Percentiles rank a stretch among this genome's conserved stretches.
Conservation (phyloP, 768 basidiomycete genomes). For the Phylloporus arenicola region DNA sequence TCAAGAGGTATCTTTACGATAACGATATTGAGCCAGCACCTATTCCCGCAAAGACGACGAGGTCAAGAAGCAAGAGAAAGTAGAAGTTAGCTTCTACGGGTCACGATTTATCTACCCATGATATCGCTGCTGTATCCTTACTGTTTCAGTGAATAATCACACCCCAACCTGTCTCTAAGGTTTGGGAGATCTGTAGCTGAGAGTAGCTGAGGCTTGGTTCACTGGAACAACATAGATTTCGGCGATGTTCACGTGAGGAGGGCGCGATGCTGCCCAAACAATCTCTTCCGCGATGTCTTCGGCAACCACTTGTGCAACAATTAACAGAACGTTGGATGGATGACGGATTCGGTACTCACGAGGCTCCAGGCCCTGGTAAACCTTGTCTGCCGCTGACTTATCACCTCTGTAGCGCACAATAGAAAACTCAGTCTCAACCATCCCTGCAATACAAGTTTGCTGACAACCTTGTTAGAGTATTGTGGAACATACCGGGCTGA, state of each 20-base stretch:
- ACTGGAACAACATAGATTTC: slow-evolving; percentile 74
- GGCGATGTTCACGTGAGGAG: slow-evolving; percentile 88
- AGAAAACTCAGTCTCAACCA: slow-evolving; percentile 93
- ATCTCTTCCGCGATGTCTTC: slow-evolving; percentile 96
- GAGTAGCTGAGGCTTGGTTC: slow-evolving; percentile 68
- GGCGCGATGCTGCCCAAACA: slow-evolving; percentile 91
- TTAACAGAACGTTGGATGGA: neutral
- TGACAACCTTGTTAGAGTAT: slow-evolving; percentile 1
- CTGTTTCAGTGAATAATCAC: slow-evolving; percentile 2
- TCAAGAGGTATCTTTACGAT: slow-evolving; percentile 80
- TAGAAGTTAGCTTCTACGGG: slow-evolving; percentile 24
- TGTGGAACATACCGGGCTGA: slow-evolving; percentile 62
- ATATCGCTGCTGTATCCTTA: slow-evolving; percentile 33
- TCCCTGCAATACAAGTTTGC: slow-evolving; percentile 38
- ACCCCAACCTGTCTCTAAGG: slow-evolving; percentile 3
- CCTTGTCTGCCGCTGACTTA: slow-evolving; percentile 72
- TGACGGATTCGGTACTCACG: slow-evolving; percentile 41
- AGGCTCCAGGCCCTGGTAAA: slow-evolving; percentile 86
- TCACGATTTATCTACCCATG: slow-evolving; percentile 13
- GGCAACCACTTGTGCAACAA: slow-evolving; percentile 52
- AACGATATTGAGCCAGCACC: slow-evolving; percentile 47
- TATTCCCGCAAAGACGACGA: slow-evolving; percentile 44
- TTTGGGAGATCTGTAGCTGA: slow-evolving; percentile 48
- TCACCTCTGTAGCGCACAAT: slow-evolving; percentile 87
- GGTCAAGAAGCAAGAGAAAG: slow-evolving; percentile 50